These are phyloP conservation scores for Dicorynia guianensis DNA, from an alignment of 306 rosid species.

Conservation along the genomic window DNA sequence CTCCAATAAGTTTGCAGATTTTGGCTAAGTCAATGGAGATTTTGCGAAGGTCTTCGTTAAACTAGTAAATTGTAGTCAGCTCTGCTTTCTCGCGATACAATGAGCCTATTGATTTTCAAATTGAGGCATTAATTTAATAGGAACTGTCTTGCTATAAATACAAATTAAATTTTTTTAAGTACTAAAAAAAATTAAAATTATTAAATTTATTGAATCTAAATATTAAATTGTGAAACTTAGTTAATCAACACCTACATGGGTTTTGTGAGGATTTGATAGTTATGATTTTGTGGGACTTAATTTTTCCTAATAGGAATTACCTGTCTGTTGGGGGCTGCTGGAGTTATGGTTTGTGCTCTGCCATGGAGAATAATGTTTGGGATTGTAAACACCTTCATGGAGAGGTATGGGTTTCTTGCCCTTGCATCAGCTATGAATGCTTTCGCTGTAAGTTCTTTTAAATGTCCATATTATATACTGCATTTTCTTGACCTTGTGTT, in stretches of 20 bases:
- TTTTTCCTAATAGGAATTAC: slow-evolving; percentile 65
- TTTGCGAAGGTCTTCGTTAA: slow-evolving; percentile 60
- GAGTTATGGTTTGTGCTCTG: slow-evolving; percentile 65
- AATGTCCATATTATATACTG: background rate
- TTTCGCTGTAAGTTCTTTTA: slow-evolving; percentile 75
- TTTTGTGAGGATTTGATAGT: too few relatives aligned
- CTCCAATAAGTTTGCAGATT: slow-evolving; percentile 48
- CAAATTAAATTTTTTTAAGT: too few relatives aligned
- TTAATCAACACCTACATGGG: too few relatives aligned
- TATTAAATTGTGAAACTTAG: too few relatives aligned
- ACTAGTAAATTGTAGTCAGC: slow-evolving; percentile 54
- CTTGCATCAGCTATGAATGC: slow-evolving; percentile 90
- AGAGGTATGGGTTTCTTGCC: slow-evolving; percentile 92
- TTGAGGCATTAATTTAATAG: slow-evolving; percentile 84
- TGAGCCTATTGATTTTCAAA: slow-evolving; percentile 81
- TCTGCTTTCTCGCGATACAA: slow-evolving; percentile 75
- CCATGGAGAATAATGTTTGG: slow-evolving; percentile 87
- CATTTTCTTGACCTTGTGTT: background rate
- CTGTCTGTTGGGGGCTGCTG: slow-evolving; percentile 71
- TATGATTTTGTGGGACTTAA: too few relatives aligned
- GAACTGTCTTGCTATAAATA: too few relatives aligned
- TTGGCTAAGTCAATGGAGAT: slow-evolving; percentile 42
- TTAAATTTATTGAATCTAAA: too few relatives aligned
- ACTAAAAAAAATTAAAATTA: too few relatives aligned
- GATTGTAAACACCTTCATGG: slow-evolving; percentile 73